Percentiles rank a stretch among this genome's conserved stretches.
Evolutionary conservation across 768 basidiomycete genomes (phyloP).

Genomic region (Chalciporus pseudorubinellus): DNA sequence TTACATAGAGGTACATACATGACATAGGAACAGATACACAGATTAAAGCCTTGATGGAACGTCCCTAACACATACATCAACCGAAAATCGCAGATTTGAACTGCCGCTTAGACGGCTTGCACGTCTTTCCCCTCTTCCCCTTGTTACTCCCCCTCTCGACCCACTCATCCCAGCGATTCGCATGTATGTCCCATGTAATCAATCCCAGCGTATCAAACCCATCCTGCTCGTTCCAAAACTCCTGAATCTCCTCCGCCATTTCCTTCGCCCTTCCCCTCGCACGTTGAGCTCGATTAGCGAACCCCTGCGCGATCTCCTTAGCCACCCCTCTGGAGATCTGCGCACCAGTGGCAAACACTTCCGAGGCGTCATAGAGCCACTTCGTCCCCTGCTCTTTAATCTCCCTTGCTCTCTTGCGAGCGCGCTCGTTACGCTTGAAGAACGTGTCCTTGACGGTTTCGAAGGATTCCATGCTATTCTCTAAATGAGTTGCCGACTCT

Average conservation of each 20-base stretch:
- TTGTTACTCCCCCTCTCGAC: conserved; percentile 4
- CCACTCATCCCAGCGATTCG: conserved; percentile 22
- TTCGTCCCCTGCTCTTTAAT: conserved; percentile 48
- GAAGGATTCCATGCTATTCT: conserved; percentile 39
- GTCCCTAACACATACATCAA: conserved; percentile 4
- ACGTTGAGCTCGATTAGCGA: conserved; percentile 37
- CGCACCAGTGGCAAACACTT: conserved; percentile 42
- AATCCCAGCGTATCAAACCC: conserved; percentile 13
- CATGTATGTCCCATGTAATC: conserved; percentile 16
- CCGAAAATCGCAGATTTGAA: conserved; percentile 10
- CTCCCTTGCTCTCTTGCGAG: conserved; percentile 52
- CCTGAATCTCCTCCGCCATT: conserved; percentile 37
- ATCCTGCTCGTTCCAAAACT: conserved; percentile 21
- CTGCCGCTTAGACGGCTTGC: conserved; percentile 16
- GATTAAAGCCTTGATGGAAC: not conserved
- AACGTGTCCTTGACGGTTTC: conserved; percentile 39
- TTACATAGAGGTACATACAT: conserved; percentile 25
- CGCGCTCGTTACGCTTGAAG: conserved; percentile 48
- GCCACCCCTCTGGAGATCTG: conserved; percentile 43
- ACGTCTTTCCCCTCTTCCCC: conserved; percentile 5
- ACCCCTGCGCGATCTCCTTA: conserved; percentile 36
- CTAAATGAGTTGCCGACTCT: conserved; percentile 38
- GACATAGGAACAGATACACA: conserved; percentile 4
- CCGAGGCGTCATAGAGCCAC: conserved; percentile 43
- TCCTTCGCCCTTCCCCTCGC: conserved; percentile 47